Conservation (phyloP, 129 eudicot genomes). For the Ambrosia artemisiifolia region DNA sequence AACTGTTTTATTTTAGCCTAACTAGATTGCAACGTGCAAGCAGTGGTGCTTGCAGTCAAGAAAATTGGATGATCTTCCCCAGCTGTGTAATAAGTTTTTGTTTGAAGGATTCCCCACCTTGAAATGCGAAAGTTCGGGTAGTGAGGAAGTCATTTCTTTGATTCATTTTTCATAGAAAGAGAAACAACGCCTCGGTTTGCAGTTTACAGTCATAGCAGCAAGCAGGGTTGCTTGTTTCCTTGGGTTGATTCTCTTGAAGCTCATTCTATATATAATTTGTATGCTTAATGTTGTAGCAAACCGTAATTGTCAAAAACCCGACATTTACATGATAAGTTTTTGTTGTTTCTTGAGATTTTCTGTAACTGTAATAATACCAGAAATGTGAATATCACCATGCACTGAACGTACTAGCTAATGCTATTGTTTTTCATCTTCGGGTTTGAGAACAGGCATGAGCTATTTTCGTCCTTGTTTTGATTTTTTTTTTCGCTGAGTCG, state of each 20-base stretch:
- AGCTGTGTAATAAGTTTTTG: conserved; percentile 21
- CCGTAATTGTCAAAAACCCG: conserved; percentile 17
- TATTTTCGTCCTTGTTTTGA: too few relatives aligned
- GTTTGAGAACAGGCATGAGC: not conserved
- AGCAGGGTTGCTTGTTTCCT: conserved; percentile 26
- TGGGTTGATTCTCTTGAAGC: conserved; percentile 31
- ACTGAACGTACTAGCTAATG: conserved; percentile 1
- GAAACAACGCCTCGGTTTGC: conserved; percentile 26
- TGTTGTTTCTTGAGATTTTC: conserved; percentile 7
- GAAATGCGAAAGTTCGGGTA: conserved; percentile 24
- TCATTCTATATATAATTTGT: conserved; percentile 22
- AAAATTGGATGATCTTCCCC: conserved; percentile 31
- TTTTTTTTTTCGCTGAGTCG: not conserved
- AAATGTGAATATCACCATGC: conserved; percentile 37
- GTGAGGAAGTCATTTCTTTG: conserved; percentile 36
- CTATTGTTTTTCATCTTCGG: conserved; percentile 3
- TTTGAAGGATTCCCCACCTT: conserved; percentile 24
- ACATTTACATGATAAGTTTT: conserved; percentile 13
- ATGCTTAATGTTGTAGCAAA: conserved; percentile 24
- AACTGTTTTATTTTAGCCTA: not conserved
- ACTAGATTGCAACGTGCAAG: conserved; percentile 4
- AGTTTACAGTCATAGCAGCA: conserved; percentile 12
- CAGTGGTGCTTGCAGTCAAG: conserved; percentile 35
- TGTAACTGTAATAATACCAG: conserved; percentile 19
- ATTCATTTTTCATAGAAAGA: conserved; percentile 32